These are phyloP conservation scores for Penicillium parvum DNA, from an alignment of 495 filamentous ascomycete genomes.

Conservation along the genomic window DNA sequence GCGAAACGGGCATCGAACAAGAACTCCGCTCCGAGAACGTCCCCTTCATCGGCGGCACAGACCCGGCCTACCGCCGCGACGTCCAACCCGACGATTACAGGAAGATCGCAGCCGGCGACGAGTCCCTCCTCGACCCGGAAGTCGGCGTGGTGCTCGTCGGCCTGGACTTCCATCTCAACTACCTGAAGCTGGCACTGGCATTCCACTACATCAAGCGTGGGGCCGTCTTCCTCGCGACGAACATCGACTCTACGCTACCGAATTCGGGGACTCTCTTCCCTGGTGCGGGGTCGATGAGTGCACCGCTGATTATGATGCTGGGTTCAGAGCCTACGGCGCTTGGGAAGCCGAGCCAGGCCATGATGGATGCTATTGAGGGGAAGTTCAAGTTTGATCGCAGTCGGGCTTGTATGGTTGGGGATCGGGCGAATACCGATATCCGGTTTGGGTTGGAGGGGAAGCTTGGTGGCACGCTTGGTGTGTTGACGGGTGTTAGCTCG, in stretches of 20 bases:
- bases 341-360: slow-evolving; percentile 94
- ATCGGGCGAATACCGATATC: slow-evolving; percentile 93
- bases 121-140: slow-evolving; percentile 70
- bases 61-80: slow-evolving; percentile 68
- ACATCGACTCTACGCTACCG: slow-evolving; percentile 83
- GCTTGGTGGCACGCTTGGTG: slow-evolving; percentile 84
- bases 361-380: slow-evolving; percentile 99
- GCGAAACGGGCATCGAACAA: slow-evolving; percentile 85
- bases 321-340: slow-evolving; percentile 65
- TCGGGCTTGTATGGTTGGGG: slow-evolving; percentile 92
- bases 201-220: slow-evolving; percentile 80
- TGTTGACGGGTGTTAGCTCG: slow-evolving; percentile 83
- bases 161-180: slow-evolving; percentile 89
- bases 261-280: slow-evolving; percentile 78
- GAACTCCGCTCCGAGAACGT: slow-evolving; percentile 76
- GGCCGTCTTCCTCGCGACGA: slow-evolving; percentile 91
- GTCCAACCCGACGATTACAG: slow-evolving; percentile 76
- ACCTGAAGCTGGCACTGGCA: slow-evolving; percentile 79
- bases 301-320: slow-evolving; percentile 74
- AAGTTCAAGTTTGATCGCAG: slow-evolving; percentile 84
- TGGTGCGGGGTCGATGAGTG: slow-evolving; percentile 79
- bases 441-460: slow-evolving; percentile 88
- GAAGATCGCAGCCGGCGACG: slow-evolving; percentile 63
- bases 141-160: slow-evolving; percentile 87
- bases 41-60: slow-evolving; percentile 82